Conservation (phyloP, 2,329 filamentous ascomycete genomes). For the Apiospora arundinis region DNA sequence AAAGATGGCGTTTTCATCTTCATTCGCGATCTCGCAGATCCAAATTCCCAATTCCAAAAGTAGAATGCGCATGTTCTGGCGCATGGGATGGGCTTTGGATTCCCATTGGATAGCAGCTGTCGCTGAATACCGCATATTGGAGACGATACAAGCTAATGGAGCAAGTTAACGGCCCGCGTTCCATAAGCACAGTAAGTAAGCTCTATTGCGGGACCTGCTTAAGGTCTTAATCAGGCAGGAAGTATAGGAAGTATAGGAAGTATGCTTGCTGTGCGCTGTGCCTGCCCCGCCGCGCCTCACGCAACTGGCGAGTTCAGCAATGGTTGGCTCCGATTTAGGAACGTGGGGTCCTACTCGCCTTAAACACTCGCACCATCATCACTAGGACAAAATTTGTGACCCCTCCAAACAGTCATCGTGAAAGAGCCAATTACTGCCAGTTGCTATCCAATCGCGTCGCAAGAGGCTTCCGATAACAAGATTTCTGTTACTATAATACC, state of each 20-base stretch:
- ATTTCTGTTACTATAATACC: not conserved
- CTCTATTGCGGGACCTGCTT: constrained; percentile 5
- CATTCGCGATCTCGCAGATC: not conserved
- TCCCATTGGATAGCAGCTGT: not conserved
- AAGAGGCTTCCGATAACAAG: not conserved
- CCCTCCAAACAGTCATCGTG: constrained; percentile 17
- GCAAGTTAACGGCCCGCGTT: not conserved
- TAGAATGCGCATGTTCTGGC: not conserved
- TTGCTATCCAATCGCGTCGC: not conserved
- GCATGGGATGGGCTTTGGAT: not conserved
- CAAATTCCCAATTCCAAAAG: not conserved
- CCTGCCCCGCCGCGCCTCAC: constrained; percentile 1
- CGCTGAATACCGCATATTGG: not conserved
- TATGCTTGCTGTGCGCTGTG: constrained; percentile 1
- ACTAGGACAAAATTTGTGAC: constrained; percentile 28
- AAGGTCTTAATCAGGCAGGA: not conserved
- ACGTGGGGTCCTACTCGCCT: constrained; percentile 41
- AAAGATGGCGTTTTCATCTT: not conserved
- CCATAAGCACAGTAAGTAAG: not conserved
- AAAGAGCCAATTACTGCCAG: not conserved
- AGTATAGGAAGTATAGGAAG: constrained; percentile 10
- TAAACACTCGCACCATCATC: constrained; percentile 27
- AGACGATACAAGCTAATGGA: not conserved
- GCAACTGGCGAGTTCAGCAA: not conserved
- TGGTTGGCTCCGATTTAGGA: constrained; percentile 46